phyloP scores from a whole-genome alignment of 1,284 basidiomycete species.

The Ceratobasidium sp. region DNA sequence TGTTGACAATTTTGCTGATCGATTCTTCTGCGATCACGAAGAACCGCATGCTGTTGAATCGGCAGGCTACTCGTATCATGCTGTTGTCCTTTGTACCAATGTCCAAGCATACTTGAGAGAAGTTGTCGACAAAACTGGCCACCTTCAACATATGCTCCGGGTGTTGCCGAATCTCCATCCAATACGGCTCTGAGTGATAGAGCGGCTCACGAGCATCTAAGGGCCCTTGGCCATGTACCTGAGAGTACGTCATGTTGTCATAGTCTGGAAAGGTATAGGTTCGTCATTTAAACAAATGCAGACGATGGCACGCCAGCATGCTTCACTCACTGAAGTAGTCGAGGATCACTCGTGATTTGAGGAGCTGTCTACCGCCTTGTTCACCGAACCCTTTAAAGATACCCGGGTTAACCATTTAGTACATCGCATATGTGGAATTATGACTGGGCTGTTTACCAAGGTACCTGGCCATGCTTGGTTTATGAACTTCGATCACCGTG shows the following conservation, averaged over 20 bases:
- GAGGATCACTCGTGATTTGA: slow-evolving; percentile 28
- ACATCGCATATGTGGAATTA: background rate
- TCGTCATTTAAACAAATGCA: background rate
- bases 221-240: slow-evolving; percentile 42
- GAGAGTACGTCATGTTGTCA: slow-evolving; percentile 41
- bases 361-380: slow-evolving; percentile 44
- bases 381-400: slow-evolving; percentile 38
- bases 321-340: slow-evolving; percentile 46
- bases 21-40: slow-evolving; percentile 25
- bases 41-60: slow-evolving; percentile 40
- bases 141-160: slow-evolving; percentile 24
- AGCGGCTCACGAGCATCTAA: slow-evolving; percentile 44
- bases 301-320: background rate
- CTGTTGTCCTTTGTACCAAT: slow-evolving; percentile 42
- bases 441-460: too few relatives aligned
- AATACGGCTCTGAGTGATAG: slow-evolving; percentile 46
- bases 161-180: slow-evolving; percentile 34
- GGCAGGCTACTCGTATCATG: slow-evolving; percentile 23
- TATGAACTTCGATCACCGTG: slow-evolving; percentile 21
- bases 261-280: slow-evolving; percentile 13
- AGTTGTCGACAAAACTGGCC: slow-evolving; percentile 47
- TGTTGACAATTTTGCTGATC: slow-evolving; percentile 31
- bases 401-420: background rate
- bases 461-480: slow-evolving; percentile 27
- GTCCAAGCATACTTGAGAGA: slow-evolving; percentile 44